A percentile compares a stretch with the other conserved stretches of the same genome.
Evolutionary conservation across 306 rosid genomes (phyloP).

Genomic region (Nissolia schottii): DNA sequence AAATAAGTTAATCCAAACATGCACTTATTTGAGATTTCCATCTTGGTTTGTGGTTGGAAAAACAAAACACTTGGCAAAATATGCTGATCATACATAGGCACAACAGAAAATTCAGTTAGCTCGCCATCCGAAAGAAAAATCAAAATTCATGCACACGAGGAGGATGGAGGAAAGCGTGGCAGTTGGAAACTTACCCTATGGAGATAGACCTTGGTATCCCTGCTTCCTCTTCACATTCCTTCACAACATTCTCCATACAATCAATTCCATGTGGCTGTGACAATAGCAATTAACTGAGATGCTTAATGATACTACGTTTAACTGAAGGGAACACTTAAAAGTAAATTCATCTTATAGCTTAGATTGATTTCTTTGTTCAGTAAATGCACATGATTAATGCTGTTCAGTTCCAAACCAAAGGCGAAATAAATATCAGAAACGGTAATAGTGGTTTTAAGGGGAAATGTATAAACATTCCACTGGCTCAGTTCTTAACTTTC

Average conservation of each 20-base stretch:
- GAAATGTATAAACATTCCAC: conserved; percentile 8
- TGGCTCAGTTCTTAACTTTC: not conserved
- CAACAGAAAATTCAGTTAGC: not conserved
- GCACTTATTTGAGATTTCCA: not conserved
- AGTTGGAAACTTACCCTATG: conserved; percentile 39
- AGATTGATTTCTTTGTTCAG: not conserved
- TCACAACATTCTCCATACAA: conserved; percentile 72
- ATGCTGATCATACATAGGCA: not conserved
- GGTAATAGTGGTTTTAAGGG: not conserved
- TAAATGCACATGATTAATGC: not conserved
- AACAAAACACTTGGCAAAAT: not conserved
- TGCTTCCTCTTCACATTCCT: conserved; percentile 97
- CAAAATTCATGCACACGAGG: not conserved
- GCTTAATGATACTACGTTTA: conserved; percentile 14
- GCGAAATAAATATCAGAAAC: not conserved
- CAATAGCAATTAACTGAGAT: conserved; percentile 1
- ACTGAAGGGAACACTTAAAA: not conserved
- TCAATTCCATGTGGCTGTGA: conserved; percentile 78
- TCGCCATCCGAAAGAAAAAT: not conserved
- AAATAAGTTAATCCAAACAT: no score
- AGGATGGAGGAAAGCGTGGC: not conserved
- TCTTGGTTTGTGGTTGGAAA: not conserved
- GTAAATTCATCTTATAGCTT: not conserved
- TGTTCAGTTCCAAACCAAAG: conserved; percentile 11
- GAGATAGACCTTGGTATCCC: conserved; percentile 82